Evolutionary conservation across 2,329 filamentous ascomycete species (phyloP), one percentile per base, ranked within the genome.

Genomic region (Calcarisporium arbuscula): DNA sequence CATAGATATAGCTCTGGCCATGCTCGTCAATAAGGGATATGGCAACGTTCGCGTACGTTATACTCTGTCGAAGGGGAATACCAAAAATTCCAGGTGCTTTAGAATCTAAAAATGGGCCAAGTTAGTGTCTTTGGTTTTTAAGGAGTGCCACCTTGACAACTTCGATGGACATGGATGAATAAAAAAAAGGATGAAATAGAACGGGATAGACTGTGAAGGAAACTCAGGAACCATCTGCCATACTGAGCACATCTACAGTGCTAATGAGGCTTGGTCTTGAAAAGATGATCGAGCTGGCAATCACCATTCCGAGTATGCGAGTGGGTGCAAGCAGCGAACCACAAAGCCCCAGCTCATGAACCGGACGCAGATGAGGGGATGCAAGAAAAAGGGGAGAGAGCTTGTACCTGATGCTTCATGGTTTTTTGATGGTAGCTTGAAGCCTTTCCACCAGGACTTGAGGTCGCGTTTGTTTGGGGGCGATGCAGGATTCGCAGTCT

Each of bases 401-500:
- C 18, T 21, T 25, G 25, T 36, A 30, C 40, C 32, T 52, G 68
- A 62, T 32, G 64, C 49, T 46, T 79, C 74, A 36, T 75, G 69
- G 39, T 70, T 68, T 51, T 70, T 77, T 23, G 68, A 62, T 29
- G 73, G 68, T 35, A 84, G 75, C 65, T 92, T 92, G 66, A 98
- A 96, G 51, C 82, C 80, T 63, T 88, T 95, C 92, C 92, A 96
- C 92, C 92, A 98, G 40, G 85, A 94, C 49, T 88, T 84, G 49
- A 96, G 70, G 58, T 95, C 88, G 57, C 86, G 80, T 66, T 84
- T 94, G 46, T 80, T 86, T 19, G 86, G 86, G 36, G 85, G 85
- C 27, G 85, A 87, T 57, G 72, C 56, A 57, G 70, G 52, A 61
- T 64, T 60, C 55, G 59, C 50, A 34, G 49, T 46, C 15, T 49